phyloP scores from a whole-genome alignment of 768 basidiomycete genomes.

The Melanogaster broomeanus region DNA sequence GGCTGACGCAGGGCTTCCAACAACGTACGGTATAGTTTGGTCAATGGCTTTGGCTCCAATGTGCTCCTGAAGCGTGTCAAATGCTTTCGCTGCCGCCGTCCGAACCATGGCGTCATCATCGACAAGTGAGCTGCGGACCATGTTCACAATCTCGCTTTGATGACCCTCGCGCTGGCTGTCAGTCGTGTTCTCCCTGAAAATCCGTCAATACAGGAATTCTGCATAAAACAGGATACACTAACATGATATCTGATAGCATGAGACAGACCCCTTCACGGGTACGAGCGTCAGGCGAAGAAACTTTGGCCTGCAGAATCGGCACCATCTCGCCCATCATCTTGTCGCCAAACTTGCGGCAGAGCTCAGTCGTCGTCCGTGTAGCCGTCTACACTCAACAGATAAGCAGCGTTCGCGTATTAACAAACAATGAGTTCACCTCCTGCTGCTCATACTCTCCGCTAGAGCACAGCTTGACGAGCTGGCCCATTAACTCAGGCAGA shows the following conservation, averaged over 20 bases:
- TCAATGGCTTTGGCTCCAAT: constrained; percentile 92
- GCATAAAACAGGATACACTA: constrained; percentile 24
- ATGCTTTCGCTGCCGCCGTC: constrained; percentile 82
- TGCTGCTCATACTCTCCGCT: constrained; percentile 82
- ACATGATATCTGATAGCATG: constrained; percentile 89
- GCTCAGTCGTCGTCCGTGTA: constrained; percentile 81
- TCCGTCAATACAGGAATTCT: constrained; percentile 5
- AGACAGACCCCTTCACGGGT: constrained; percentile 86
- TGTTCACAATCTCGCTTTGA: constrained; percentile 84
- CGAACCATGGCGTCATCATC: constrained; percentile 87
- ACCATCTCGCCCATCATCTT: constrained; percentile 84
- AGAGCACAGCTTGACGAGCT: constrained; percentile 78
- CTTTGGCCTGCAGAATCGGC: constrained; percentile 68
- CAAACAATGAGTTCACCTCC: constrained; percentile 57
- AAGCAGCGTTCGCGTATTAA: constrained; percentile 1
- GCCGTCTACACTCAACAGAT: constrained; percentile 64
- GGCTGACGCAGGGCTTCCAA: constrained; percentile 92
- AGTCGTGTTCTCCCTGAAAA: constrained; percentile 54
- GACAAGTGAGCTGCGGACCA: constrained; percentile 83
- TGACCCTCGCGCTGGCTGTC: constrained; percentile 56
- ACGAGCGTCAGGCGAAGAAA: constrained; percentile 59
- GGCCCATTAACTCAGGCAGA: constrained; percentile 77
- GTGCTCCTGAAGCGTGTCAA: constrained; percentile 92
- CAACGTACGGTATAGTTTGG: constrained; percentile 92
- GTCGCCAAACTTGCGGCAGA: constrained; percentile 96